These are phyloP conservation scores for Berberis vulgaris DNA, from an alignment of 164 flowering plant species.

Conservation along the genomic window DNA sequence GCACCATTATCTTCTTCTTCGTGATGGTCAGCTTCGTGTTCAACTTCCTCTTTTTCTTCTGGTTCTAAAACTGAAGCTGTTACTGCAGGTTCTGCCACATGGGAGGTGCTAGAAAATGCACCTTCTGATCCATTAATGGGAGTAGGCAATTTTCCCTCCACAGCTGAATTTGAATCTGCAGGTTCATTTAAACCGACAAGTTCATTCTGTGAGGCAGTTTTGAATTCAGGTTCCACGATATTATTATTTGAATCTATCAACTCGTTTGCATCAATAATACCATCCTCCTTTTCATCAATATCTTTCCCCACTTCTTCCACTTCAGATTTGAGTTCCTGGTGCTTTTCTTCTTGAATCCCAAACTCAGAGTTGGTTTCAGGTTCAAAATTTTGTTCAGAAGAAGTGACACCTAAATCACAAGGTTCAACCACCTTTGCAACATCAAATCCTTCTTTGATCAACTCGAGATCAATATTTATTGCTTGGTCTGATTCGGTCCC, in stretches of 20 bases:
- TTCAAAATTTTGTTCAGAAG: neutral
- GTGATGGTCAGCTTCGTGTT: constrained; percentile 13
- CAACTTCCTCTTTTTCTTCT: constrained; percentile 13
- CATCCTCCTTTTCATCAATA: constrained; percentile 9
- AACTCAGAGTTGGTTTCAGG: constrained; percentile 2
- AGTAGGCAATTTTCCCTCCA: too few species aligned
- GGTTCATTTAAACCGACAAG: too few species aligned
- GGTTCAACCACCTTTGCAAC: constrained; percentile 9
- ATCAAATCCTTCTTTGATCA: constrained; percentile 9
- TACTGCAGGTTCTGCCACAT: constrained; percentile 6
- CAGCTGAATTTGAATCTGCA: too few species aligned
- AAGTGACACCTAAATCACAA: neutral
- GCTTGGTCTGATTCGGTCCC: constrained; percentile 19
- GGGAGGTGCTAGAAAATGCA: constrained; percentile 7
- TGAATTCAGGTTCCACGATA: neutral
- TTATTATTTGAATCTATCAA: too few species aligned
- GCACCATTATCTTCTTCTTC: constrained; percentile 29
- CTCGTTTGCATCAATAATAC: too few species aligned
- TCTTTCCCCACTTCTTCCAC: constrained; percentile 8
- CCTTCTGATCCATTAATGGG: constrained; percentile 8
- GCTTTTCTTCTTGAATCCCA: constrained; percentile 9
- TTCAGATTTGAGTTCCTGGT: constrained; percentile 3
- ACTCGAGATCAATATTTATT: constrained; percentile 6
- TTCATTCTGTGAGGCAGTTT: neutral
- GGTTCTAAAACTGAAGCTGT: constrained; percentile 3